phyloP scores from a whole-genome alignment of 257 asterid species.

The Forsythia suspensa region DNA sequence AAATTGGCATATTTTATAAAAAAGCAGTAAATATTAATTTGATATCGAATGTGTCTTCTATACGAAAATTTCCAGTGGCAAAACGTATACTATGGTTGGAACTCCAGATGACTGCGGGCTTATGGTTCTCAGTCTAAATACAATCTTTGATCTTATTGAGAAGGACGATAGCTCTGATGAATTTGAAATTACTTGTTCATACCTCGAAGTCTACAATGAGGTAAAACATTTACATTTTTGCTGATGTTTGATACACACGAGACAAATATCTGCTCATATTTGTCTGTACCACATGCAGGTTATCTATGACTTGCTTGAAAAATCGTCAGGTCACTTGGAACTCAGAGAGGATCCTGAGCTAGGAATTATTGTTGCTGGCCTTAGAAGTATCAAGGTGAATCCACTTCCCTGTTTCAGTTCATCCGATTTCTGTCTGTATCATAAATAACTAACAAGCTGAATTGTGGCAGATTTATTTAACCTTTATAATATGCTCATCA shows the following conservation, averaged over 20 bases:
- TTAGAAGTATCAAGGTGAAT: slow-evolving; percentile 76
- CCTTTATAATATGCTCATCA: slow-evolving; percentile 6
- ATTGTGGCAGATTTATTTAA: neutral
- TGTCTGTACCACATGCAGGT: slow-evolving; percentile 55
- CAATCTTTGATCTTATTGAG: slow-evolving; percentile 76
- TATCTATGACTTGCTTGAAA: slow-evolving; percentile 89
- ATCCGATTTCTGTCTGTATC: neutral
- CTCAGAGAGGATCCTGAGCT: slow-evolving; percentile 94
- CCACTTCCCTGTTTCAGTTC: slow-evolving; percentile 15
- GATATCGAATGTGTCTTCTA: slow-evolving; percentile 12
- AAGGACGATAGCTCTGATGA: slow-evolving; percentile 64
- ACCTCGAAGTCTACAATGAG: slow-evolving; percentile 98
- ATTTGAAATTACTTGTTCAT: slow-evolving; percentile 84
- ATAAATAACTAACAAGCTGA: neutral
- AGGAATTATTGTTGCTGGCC: slow-evolving; percentile 92
- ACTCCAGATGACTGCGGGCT: slow-evolving; percentile 90
- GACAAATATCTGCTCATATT: slow-evolving; percentile 16
- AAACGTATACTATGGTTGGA: slow-evolving; percentile 97
- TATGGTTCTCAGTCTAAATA: slow-evolving; percentile 92
- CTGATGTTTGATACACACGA: neutral
- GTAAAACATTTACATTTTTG: slow-evolving; percentile 37
- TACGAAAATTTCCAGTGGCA: slow-evolving; percentile 58
- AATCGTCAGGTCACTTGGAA: slow-evolving; percentile 90
- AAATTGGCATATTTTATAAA: slow-evolving; percentile 4
- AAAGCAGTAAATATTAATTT: neutral